Evolutionary conservation across 768 basidiomycete species (phyloP).

Genomic region (Chalciporus sphaerocephalus): DNA sequence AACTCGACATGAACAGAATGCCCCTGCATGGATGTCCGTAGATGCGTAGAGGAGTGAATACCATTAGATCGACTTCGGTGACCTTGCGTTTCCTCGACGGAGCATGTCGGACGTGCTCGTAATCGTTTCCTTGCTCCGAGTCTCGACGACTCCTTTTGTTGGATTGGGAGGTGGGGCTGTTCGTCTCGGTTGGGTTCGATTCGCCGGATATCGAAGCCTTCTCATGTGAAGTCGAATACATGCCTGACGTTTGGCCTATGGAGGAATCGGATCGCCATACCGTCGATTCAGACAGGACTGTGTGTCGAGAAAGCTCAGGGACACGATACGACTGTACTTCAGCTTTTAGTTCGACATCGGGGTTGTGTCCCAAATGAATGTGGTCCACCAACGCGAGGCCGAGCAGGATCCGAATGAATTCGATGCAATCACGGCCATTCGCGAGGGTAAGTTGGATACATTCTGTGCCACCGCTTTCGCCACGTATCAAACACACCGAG

Average conservation of each 20-base stretch:
- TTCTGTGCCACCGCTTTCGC: slow-evolving; percentile 12
- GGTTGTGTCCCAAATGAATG: slow-evolving; percentile 8
- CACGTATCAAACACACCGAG: slow-evolving; percentile 4
- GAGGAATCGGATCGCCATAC: too few species aligned
- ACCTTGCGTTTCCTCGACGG: background rate
- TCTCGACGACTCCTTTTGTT: too few species aligned
- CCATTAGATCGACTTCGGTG: background rate
- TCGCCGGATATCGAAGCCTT: too few species aligned
- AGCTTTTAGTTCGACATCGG: background rate
- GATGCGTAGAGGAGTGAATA: slow-evolving; percentile 1
- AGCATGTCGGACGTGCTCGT: background rate
- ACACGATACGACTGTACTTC: background rate
- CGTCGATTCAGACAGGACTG: too few species aligned
- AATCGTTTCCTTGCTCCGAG: too few species aligned
- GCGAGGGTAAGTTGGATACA: slow-evolving; percentile 2
- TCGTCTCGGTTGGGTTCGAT: too few species aligned
- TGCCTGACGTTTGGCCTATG: too few species aligned
- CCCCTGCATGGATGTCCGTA: slow-evolving; percentile 1
- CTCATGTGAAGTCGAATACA: too few species aligned
- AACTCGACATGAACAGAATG: slow-evolving; percentile 6
- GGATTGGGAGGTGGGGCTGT: too few species aligned
- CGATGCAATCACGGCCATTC: slow-evolving; percentile 6
- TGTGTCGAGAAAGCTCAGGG: too few species aligned
- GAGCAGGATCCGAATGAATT: slow-evolving; percentile 14
- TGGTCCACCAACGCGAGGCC: slow-evolving; percentile 9